These are phyloP conservation scores for Hypericum androsaemum DNA, from an alignment of 345 rosid genomes.

Conservation along the genomic window DNA sequence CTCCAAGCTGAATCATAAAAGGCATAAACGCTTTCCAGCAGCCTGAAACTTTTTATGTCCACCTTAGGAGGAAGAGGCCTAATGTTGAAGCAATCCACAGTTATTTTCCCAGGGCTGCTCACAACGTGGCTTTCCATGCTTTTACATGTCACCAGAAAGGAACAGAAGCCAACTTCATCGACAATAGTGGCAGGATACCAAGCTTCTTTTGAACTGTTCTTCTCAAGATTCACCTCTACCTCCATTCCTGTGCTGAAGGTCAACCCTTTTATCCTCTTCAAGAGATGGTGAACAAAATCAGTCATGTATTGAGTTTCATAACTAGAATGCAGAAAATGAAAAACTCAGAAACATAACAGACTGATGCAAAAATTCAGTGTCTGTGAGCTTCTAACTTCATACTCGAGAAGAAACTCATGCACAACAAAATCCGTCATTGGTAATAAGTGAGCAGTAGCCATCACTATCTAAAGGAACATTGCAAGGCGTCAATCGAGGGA, in stretches of 20 bases:
- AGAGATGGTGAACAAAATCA: conserved; percentile 2
- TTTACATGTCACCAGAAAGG: conserved; percentile 6
- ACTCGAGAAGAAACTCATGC: too few species aligned
- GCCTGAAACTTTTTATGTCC: neutral
- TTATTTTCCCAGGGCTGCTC: neutral
- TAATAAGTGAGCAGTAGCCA: too few species aligned
- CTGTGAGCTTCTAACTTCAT: too few species aligned
- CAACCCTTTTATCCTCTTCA: conserved; percentile 11
- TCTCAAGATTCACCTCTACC: conserved; percentile 8
- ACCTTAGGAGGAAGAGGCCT: conserved; percentile 7
- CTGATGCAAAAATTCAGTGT: too few species aligned
- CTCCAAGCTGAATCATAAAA: conserved; percentile 10
- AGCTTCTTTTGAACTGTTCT: neutral
- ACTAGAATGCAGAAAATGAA: too few species aligned
- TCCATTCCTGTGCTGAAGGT: conserved; percentile 7
- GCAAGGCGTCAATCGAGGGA: too few species aligned
- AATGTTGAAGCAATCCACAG: conserved; percentile 13
- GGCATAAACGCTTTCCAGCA: conserved; percentile 11
- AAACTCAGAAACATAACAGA: too few species aligned
- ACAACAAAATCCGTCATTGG: too few species aligned
- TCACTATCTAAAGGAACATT: too few species aligned
- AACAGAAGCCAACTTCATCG: conserved; percentile 11
- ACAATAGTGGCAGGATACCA: conserved; percentile 9
- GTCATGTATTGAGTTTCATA: neutral
- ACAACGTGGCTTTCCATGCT: neutral